phyloP scores from a whole-genome alignment of 305 asterid genomes.

The Ajuga reptans region DNA sequence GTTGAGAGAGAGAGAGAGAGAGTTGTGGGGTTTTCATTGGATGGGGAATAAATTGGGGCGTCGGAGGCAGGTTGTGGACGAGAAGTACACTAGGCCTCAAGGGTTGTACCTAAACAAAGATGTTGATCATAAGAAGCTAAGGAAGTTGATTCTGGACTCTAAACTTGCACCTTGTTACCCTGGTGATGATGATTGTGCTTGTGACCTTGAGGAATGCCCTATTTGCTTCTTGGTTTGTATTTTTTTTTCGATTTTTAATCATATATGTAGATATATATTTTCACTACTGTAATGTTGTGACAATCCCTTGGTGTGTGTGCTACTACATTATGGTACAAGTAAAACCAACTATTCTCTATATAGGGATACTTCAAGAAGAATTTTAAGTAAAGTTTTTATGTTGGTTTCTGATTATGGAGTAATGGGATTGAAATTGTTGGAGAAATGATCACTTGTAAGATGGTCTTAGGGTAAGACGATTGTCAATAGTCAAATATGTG shows the following conservation, averaged over 20 bases:
- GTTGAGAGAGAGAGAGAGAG: not conserved
- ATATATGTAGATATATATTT: not conserved
- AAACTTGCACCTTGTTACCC: slow-evolving; percentile 97
- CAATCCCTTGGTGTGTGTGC: not conserved
- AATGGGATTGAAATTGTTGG: not conserved
- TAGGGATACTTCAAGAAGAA: not conserved
- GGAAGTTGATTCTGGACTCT: slow-evolving; percentile 82
- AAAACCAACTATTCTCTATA: not conserved
- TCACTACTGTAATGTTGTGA: not conserved
- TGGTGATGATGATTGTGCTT: slow-evolving; percentile 74
- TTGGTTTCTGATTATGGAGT: not conserved
- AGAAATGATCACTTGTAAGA: too few relatives aligned
- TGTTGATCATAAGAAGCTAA: slow-evolving; percentile 95
- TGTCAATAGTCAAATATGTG: too few relatives aligned
- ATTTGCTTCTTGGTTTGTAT: slow-evolving; percentile 93
- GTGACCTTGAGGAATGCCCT: slow-evolving; percentile 94
- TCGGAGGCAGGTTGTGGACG: slow-evolving; percentile 92
- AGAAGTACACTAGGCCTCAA: slow-evolving; percentile 98
- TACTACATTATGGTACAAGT: not conserved
- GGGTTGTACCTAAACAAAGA: slow-evolving; percentile 93
- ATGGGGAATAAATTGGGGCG: slow-evolving; percentile 98
- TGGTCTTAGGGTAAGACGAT: too few relatives aligned
- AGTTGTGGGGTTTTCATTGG: slow-evolving; percentile 10
- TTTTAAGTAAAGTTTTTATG: not conserved
- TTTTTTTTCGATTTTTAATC: not conserved